phyloP scores from a whole-genome alignment of 805 yeast species.

The Teunomyces gatunensis region DNA sequence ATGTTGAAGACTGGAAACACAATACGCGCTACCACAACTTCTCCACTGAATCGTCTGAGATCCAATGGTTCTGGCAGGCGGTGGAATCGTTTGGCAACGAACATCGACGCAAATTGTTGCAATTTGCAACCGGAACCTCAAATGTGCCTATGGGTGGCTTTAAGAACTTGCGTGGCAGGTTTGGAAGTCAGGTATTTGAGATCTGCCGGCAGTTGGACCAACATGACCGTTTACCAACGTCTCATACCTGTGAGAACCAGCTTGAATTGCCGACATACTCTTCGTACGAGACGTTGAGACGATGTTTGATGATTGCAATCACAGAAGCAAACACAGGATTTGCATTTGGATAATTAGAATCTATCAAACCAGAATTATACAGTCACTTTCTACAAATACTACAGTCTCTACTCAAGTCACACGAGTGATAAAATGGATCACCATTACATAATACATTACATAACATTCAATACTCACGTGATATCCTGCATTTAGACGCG shows the following conservation, averaged over 20 bases:
- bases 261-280: conserved; percentile 91
- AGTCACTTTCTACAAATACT: no score
- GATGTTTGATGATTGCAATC: conserved; percentile 75
- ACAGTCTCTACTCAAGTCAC: no score
- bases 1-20: no score
- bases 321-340: conserved; percentile 97
- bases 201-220: conserved; percentile 87
- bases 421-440: no score
- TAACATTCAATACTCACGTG: no score
- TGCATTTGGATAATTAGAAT: conserved; percentile 48
- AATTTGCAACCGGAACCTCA: conserved; percentile 95
- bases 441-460: no score
- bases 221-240: conserved; percentile 83
- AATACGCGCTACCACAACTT: no score
- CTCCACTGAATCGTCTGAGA: no score
- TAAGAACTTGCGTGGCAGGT: conserved; percentile 81
- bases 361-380: no score
- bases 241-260: conserved; percentile 97
- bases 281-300: conserved; percentile 79
- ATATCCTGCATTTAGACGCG: not conserved
- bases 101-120: conserved; percentile 25
- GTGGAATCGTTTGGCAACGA: no score
- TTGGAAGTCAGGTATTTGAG: conserved; percentile 72
- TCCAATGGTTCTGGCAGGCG: no score
- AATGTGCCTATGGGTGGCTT: conserved; percentile 95